Conservation (phyloP, 2,329 filamentous ascomycete genomes). For the Chrysoporthe puriensis region DNA sequence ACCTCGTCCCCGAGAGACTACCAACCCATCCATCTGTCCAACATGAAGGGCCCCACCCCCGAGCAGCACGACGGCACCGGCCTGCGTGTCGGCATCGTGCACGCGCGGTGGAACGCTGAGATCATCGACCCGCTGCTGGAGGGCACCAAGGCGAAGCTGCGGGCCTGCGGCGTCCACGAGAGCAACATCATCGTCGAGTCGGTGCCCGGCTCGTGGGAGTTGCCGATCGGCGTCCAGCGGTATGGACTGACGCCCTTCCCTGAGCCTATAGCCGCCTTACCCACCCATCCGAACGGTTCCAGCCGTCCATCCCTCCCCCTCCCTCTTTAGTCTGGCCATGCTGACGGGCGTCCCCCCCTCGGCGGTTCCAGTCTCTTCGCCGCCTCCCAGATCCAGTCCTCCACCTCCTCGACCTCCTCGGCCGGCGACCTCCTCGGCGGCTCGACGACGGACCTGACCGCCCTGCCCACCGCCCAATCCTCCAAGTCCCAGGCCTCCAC, state of each 20-base stretch:
- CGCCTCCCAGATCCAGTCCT: constrained; percentile 82
- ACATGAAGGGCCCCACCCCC: constrained; percentile 59
- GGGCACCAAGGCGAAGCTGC: constrained; percentile 78
- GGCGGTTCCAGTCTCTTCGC: constrained; percentile 61
- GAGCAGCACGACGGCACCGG: constrained; percentile 68
- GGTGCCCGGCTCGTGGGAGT: constrained; percentile 92
- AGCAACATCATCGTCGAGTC: constrained; percentile 88
- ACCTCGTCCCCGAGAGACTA: constrained; percentile 33
- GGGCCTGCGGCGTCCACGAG: constrained; percentile 78
- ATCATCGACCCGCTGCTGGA: constrained; percentile 86
- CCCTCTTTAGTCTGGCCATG: constrained; percentile 14
- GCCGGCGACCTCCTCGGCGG: constrained; percentile 78
- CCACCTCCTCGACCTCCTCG: constrained; percentile 57
- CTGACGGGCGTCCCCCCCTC: constrained; percentile 28
- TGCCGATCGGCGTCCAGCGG: constrained; percentile 88
- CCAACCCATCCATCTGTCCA: constrained; percentile 39
- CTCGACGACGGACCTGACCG: constrained; percentile 68
- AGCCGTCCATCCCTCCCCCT: constrained; percentile 5
- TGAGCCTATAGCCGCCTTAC: neutral
- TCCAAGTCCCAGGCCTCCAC: constrained; percentile 44
- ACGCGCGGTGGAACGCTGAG: constrained; percentile 90
- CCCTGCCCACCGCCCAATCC: constrained; percentile 45
- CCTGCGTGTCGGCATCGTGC: constrained; percentile 91
- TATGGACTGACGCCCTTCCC: constrained; percentile 44
- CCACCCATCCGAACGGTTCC: neutral